Evolutionary conservation across 495 filamentous ascomycete species (phyloP), one percentile per base, ranked within the genome.

Genomic region (Oleoguttula mirabilis): DNA sequence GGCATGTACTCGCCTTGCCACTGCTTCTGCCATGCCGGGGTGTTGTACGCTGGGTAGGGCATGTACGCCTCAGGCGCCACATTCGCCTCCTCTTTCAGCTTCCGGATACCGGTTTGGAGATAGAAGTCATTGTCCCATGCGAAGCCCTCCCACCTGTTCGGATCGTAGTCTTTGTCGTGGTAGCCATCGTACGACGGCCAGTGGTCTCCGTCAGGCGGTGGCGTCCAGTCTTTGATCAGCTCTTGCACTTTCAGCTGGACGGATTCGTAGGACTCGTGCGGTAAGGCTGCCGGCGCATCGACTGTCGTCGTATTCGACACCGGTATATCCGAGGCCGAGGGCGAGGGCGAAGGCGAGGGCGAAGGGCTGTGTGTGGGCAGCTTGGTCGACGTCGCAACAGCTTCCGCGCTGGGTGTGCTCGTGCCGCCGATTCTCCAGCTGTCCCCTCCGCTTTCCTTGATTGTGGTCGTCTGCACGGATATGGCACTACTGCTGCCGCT

Each of bases 21-120:
- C 21, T 60, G 48, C 21, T 52, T 54, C 43, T 51, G 56, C 68
- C 69, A 74, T 21, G 55, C 48, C 17, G 48, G 51, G 21, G 56
- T 64, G 45, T 71, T 71, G 50, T 74, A 75, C 4, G 55, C 51
- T 1, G 71, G 71, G 36, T 73, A 72, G 5, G 71, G 71, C 20
- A 65, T 55, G 52, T 72, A 74, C 1, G 47, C 43, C 21, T 27
- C 14, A 3, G 45, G 45, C 12, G 14, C 14, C 2, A 35, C 34
- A 5, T 40, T 28, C 16, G 31, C 36, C 25, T 45, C 32, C 21
- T 41, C 32, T 10, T 52, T 35, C 4, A 56, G 36, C 15, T 30
- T 45, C 30, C 39, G 36, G 15, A 51, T 48, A 19, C 54, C 50
- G 22, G 45, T 50, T 4, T 38, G 36, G 16, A 38, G 14, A 32